Conservation (phyloP, 768 basidiomycete species). For the Tylopilus balloui region DNA sequence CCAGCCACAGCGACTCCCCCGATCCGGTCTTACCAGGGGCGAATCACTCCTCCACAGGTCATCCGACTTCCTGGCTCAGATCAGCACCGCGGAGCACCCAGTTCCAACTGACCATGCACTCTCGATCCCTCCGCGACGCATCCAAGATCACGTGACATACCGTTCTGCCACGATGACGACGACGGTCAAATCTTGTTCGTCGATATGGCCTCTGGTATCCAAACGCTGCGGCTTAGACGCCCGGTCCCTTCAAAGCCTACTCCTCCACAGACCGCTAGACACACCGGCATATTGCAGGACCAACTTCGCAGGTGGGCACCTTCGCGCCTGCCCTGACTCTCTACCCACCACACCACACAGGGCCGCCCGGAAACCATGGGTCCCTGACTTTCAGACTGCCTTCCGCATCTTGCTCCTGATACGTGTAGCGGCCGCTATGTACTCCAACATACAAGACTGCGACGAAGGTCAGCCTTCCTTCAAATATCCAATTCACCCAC, state of each 20-base stretch:
- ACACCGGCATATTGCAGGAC: slow-evolving; percentile 74
- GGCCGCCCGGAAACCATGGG: slow-evolving; percentile 74
- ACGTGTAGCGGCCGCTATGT: slow-evolving; percentile 86
- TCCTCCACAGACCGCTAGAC: slow-evolving; percentile 37
- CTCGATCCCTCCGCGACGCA: slow-evolving; percentile 5
- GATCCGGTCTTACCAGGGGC: slow-evolving; percentile 27
- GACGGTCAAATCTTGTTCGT: neutral
- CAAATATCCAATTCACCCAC: neutral
- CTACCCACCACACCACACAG: slow-evolving; percentile 34
- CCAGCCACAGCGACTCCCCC: slow-evolving; percentile 28
- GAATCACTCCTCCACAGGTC: slow-evolving; percentile 22
- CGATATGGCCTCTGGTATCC: slow-evolving; percentile 42
- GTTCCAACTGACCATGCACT: no score
- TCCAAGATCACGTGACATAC: slow-evolving; percentile 11
- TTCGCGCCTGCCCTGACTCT: slow-evolving; percentile 2
- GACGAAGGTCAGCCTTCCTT: slow-evolving; percentile 72
- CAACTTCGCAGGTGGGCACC: slow-evolving; percentile 63
- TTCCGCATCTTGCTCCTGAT: slow-evolving; percentile 79
- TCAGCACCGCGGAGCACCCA: neutral
- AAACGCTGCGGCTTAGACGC: slow-evolving; percentile 49
- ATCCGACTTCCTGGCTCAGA: slow-evolving; percentile 10
- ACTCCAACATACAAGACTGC: slow-evolving; percentile 90
- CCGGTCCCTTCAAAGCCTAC: slow-evolving; percentile 30
- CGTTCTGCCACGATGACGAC: neutral
- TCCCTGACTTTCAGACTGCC: slow-evolving; percentile 79